phyloP scores from a whole-genome alignment of 140 eudicot genomes.

The Oenanthe javanica region DNA sequence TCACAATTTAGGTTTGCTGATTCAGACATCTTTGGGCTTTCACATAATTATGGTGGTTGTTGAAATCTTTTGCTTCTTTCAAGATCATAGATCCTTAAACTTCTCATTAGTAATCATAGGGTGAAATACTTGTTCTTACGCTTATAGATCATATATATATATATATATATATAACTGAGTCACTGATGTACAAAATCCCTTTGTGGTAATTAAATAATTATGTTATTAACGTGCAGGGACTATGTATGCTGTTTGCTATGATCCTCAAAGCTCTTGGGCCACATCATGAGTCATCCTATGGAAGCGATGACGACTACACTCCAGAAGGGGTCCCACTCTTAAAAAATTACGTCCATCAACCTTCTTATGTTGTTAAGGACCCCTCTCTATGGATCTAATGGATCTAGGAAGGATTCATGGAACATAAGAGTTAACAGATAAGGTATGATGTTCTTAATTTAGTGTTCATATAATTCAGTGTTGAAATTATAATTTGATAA shows the following conservation, averaged over 20 bases:
- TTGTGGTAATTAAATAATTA: background rate
- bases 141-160: background rate
- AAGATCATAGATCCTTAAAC: background rate
- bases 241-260: constrained; percentile 55
- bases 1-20: background rate
- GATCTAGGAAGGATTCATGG: constrained; percentile 42
- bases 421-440: constrained; percentile 25
- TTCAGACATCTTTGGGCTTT: background rate
- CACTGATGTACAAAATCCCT: background rate
- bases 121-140: background rate
- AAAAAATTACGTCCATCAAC: constrained; percentile 58
- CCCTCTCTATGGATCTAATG: constrained; percentile 23
- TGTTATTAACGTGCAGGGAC: constrained; percentile 43
- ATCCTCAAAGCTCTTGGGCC: constrained; percentile 83
- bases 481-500: background rate
- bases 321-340: constrained; percentile 66
- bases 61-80: background rate
- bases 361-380: constrained; percentile 50
- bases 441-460: constrained; percentile 22
- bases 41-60: background rate
- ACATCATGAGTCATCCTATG: constrained; percentile 53
- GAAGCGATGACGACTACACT: constrained; percentile 75
- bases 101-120: background rate
- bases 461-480: background rate
- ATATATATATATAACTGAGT: background rate